A percentile compares a stretch with the other conserved stretches of the same genome.
These are phyloP conservation scores for Stylonectria norvegica DNA, from an alignment of 2,329 filamentous ascomycete species.

Conservation along the genomic window DNA sequence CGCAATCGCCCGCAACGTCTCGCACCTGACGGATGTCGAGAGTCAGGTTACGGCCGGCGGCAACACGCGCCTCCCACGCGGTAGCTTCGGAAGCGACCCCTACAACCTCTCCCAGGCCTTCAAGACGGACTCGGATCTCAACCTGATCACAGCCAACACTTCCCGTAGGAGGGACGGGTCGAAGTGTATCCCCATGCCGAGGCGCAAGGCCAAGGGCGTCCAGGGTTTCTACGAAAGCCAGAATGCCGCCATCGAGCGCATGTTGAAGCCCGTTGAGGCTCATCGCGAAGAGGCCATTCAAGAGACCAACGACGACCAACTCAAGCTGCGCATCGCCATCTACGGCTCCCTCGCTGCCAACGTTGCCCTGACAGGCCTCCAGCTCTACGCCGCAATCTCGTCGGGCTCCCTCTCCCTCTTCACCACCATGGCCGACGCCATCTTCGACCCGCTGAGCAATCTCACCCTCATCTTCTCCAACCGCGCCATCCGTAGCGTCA, in stretches of 20 bases:
- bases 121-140: conserved; percentile 74
- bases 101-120: conserved; percentile 73
- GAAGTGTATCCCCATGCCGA: conserved; percentile 23
- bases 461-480: conserved; percentile 81
- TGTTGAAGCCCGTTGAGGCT: conserved; percentile 90
- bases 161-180: conserved; percentile 66
- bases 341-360: conserved; percentile 76
- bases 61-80: conserved; percentile 49
- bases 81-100: conserved; percentile 69
- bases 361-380: conserved; percentile 70
- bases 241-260: conserved; percentile 88
- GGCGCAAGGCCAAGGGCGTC: conserved; percentile 51
- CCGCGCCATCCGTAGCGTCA: conserved; percentile 83
- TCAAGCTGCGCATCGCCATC: conserved; percentile 67
- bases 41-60: conserved; percentile 39
- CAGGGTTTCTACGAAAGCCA: conserved; percentile 84
- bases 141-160: conserved; percentile 74
- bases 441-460: conserved; percentile 91
- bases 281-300: conserved; percentile 79
- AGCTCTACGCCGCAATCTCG: conserved; percentile 82
- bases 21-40: conserved; percentile 46
- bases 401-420: conserved; percentile 93
- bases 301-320: conserved; percentile 74
- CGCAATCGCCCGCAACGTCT: conserved; percentile 41
- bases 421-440: conserved; percentile 92